Base-by-base conservation (phyloP, 768 basidiomycete species). In the Suillus occidentalis region DNA sequence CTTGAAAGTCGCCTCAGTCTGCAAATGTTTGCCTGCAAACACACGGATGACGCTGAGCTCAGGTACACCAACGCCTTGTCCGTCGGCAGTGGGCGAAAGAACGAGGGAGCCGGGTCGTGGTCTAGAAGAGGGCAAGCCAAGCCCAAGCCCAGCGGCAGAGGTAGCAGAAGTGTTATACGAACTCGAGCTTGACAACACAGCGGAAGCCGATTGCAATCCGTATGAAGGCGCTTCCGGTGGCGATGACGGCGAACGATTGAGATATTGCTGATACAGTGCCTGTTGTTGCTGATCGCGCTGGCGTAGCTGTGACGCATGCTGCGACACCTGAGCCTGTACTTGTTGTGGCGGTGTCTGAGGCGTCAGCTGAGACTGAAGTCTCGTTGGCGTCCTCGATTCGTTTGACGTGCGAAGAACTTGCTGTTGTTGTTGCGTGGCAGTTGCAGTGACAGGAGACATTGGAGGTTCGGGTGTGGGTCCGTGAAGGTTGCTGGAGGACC, bases 1-100 rank as follows among this genome's bases (percentile, higher is more conserved):
- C 81, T 99, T 99, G 85, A 99, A 99, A 6, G 97, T 97, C 2
- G 95, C 94, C 70, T 99, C 96, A 0, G 95, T 94, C 74, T 95
- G 89, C 67, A 99, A 74, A 68, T 93, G 84, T 68, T 90, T 88
- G 36, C 97, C 97, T 0, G 97, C 96, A 72, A 99, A 99, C 45
- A 99, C 88, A 31, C 97, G 92, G 60, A 99, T 89, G 66, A 99
- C 97, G 70, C 91, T 97, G 63, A 99, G 85, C 62, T 95, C 89
- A 0, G 92, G 93, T 4, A 92, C 86, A 8, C 81, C 81, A 0
- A 84, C 79, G 3, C 86, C 86, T 63, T 87, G 85, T 8, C 84
- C 87, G 70, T 91, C 88, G 31, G 85, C 75, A 43, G 84, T 77
- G 14, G 86, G 82, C 4, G 88, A 84, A 16, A 94, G 80, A 37